A percentile compares a stretch with the other conserved stretches of the same genome.
Conservation (phyloP, 805 yeast genomes). For the Metschnikowia noctiluminum region DNA sequence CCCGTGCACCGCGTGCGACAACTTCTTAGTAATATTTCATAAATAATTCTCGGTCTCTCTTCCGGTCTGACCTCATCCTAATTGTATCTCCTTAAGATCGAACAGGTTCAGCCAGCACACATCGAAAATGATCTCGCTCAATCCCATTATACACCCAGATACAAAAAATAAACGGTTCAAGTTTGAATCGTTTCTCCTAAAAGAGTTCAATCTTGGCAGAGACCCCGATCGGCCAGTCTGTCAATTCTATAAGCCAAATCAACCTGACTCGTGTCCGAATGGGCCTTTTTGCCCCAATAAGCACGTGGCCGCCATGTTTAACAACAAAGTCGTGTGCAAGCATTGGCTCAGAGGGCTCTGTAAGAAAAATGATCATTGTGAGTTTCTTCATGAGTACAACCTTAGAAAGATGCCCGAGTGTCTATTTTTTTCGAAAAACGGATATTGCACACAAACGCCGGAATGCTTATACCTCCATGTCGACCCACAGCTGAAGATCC, state of each 20-base stretch:
- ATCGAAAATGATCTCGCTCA: conserved; percentile 31
- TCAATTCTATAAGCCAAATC: conserved; percentile 61
- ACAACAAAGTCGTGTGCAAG: conserved; percentile 79
- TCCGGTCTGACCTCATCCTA: no score
- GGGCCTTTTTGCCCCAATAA: conserved; percentile 85
- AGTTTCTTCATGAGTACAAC: conserved; percentile 92
- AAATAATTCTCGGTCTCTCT: no score
- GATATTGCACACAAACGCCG: conserved; percentile 86
- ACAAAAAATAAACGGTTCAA: conserved; percentile 42
- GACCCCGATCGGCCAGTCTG: conserved; percentile 87
- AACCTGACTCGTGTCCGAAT: conserved; percentile 66
- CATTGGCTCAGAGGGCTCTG: conserved; percentile 98
- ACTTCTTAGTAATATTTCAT: no score
- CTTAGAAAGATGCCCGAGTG: conserved; percentile 96
- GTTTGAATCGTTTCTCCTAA: conserved; percentile 79
- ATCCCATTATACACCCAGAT: conserved; percentile 41
- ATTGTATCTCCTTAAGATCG: no score
- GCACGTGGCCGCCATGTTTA: conserved; percentile 59
- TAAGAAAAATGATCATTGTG: conserved; percentile 95
- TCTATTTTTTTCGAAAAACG: conserved; percentile 75
- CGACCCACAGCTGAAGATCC: conserved; percentile 85
- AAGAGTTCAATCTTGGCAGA: conserved; percentile 76
- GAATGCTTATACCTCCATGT: conserved; percentile 92
- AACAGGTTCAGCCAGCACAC: no score
- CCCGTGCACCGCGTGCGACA: no score